These are phyloP conservation scores for Capniomyces stellatus DNA, from an alignment of 371 early-diverging fungal genomes.

Conservation along the genomic window DNA sequence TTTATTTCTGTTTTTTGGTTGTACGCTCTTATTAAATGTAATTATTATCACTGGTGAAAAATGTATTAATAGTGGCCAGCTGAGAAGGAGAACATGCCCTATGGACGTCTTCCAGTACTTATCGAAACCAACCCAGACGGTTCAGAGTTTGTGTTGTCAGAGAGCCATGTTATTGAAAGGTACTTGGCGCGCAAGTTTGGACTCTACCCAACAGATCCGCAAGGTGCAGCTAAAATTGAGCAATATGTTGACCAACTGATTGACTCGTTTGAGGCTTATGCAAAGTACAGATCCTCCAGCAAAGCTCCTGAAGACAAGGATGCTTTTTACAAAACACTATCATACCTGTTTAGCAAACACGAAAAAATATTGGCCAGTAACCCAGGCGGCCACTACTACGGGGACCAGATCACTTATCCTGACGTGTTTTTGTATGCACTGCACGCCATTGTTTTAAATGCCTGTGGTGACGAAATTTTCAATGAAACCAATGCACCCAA, in stretches of 20 bases:
- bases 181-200: slow-evolving; percentile 27
- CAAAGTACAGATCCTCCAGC: slow-evolving; percentile 1
- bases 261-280: slow-evolving; percentile 5
- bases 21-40: too few species aligned
- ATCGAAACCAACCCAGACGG: slow-evolving; percentile 19
- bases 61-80: too few species aligned
- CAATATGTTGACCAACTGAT: slow-evolving; percentile 19
- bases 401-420: slow-evolving; percentile 13
- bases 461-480: background rate
- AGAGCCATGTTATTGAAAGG: slow-evolving; percentile 29
- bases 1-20: too few species aligned
- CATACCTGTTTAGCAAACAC: slow-evolving; percentile 8
- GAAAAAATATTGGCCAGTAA: slow-evolving; percentile 15
- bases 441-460: background rate
- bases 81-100: slow-evolving; percentile 27
- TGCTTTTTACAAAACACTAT: slow-evolving; percentile 6
- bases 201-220: slow-evolving; percentile 16
- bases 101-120: slow-evolving; percentile 30
- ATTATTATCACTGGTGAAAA: too few species aligned
- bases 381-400: slow-evolving; percentile 18
- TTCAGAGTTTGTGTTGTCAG: slow-evolving; percentile 21
- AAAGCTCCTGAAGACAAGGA: slow-evolving; percentile 8
- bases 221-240: slow-evolving; percentile 16
- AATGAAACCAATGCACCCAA: background rate
- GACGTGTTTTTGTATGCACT: slow-evolving; percentile 3